Conservation (phyloP, 2,329 filamentous ascomycete species). For the Clonostachys sp. region DNA sequence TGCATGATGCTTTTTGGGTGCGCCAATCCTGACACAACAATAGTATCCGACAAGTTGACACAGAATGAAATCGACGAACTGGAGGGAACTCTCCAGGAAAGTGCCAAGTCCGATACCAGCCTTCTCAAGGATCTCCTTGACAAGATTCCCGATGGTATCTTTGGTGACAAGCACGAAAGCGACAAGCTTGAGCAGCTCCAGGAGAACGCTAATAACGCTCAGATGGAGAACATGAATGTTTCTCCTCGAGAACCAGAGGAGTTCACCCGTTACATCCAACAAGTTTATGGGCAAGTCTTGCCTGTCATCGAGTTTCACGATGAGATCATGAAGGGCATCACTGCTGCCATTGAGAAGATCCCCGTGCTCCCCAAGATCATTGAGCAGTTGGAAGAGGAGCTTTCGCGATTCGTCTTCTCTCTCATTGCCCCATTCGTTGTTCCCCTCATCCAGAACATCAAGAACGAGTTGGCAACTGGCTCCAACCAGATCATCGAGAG, state of each 20-base stretch:
- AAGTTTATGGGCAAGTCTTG: conserved; percentile 75
- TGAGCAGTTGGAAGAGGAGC: conserved; percentile 81
- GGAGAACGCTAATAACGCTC: conserved; percentile 66
- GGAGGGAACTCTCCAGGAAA: conserved; percentile 72
- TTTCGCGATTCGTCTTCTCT: conserved; percentile 88
- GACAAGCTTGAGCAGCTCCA: conserved; percentile 76
- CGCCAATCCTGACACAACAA: conserved; percentile 2
- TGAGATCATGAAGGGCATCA: conserved; percentile 75
- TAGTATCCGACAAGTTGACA: conserved; percentile 83
- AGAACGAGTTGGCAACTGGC: conserved; percentile 79
- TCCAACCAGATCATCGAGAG: conserved; percentile 84
- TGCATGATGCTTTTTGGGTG: not conserved
- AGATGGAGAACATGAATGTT: conserved; percentile 70
- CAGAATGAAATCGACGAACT: conserved; percentile 89
- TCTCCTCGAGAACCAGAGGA: conserved; percentile 79
- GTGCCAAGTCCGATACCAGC: conserved; percentile 62
- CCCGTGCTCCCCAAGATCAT: conserved; percentile 80
- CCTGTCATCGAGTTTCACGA: conserved; percentile 91
- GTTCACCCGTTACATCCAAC: conserved; percentile 71
- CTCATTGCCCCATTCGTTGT: conserved; percentile 84
- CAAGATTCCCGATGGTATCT: conserved; percentile 76
- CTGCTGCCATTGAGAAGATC: conserved; percentile 75
- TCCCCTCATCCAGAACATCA: conserved; percentile 82
- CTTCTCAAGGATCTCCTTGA: conserved; percentile 74
- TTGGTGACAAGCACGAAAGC: conserved; percentile 71